Base-by-base conservation (phyloP, 495 filamentous ascomycete genomes). In the Articulospora tetracladia region DNA sequence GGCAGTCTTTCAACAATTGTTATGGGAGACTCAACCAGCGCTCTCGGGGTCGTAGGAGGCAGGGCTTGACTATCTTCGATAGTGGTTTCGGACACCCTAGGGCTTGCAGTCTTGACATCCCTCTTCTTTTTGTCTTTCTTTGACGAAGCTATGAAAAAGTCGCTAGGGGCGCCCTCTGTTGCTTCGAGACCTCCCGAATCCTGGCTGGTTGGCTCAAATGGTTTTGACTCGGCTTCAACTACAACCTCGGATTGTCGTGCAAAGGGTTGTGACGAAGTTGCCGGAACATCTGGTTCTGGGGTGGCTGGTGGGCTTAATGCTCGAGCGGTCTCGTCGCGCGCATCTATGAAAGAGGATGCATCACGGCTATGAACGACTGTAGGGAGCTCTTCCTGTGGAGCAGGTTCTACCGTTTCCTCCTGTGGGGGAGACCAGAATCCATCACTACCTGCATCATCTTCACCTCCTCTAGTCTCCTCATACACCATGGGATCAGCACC, bases 401-500 rank as follows among this genome's bases (percentile, higher is more conserved):
- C 17, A 44, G 15, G 39, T 44, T 44, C 39, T 15, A 52, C 32
- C 7, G 48, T 22, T 15, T 59, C 49, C 20, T 60, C 39, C 41
- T 61, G 24, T 15, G 66, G 61, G 12, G 59, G 13, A 19, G 61
- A 64, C 58, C 65, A 62, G 36, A 68, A 65, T 19, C 66, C 66
- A 64, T 69, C 63, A 26, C 54, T 58, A 23, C 41, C 61, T 36
- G 48, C 39, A 58, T 61, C 57, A 32, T 53, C 54, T 24, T 59
- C 23, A 1, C 49, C 27, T 2, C 55, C 53, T 24, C 46, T 61
- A 15, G 53, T 55, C 56, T 69, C 69, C 44, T 69, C 64, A 28
- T 65, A 58, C 24, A 36, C 27, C 56, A 64, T 70, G 15, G 48
- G 65, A 27, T 86, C 70, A 73, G 80, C 67, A 68, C 78, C 61